phyloP scores from a whole-genome alignment of 208 protist species.

The Balamuthia mandrillaris region DNA sequence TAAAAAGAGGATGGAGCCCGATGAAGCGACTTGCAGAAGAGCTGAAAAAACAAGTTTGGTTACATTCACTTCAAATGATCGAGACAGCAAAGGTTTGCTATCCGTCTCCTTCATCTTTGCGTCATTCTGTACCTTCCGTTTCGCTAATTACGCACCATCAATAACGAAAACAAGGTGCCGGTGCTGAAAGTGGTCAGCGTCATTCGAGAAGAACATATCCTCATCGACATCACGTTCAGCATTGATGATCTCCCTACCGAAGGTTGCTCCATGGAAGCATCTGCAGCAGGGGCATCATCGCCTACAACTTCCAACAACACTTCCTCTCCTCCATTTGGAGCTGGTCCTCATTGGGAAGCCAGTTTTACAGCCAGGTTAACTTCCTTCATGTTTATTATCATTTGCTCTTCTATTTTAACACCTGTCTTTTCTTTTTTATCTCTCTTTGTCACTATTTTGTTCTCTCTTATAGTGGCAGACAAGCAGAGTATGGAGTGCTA shows the following conservation, averaged over 20 bases:
- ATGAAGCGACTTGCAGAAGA: constrained; percentile 15
- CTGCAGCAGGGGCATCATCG: not conserved
- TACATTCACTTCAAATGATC: constrained; percentile 24
- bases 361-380: no score
- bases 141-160: not conserved
- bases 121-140: no score
- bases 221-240: constrained; percentile 22
- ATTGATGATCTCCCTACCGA: not conserved
- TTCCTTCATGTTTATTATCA: no score
- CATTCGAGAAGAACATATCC: not conserved
- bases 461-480: no score
- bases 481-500: no score
- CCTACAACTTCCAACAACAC: not conserved
- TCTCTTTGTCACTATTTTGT: no score
- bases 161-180: not conserved
- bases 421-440: no score
- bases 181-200: constrained; percentile 8
- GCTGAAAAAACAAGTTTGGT: constrained; percentile 7
- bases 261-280: not conserved
- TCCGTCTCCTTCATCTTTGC: not conserved
- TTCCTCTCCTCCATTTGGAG: not conserved
- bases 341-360: no score
- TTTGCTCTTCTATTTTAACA: no score
- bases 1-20: constrained; percentile 5
- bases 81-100: constrained; percentile 6